A percentile compares a stretch with the other conserved stretches of the same genome.
Conservation (phyloP, 805 yeast genomes). For the Lachancea meyersii region DNA sequence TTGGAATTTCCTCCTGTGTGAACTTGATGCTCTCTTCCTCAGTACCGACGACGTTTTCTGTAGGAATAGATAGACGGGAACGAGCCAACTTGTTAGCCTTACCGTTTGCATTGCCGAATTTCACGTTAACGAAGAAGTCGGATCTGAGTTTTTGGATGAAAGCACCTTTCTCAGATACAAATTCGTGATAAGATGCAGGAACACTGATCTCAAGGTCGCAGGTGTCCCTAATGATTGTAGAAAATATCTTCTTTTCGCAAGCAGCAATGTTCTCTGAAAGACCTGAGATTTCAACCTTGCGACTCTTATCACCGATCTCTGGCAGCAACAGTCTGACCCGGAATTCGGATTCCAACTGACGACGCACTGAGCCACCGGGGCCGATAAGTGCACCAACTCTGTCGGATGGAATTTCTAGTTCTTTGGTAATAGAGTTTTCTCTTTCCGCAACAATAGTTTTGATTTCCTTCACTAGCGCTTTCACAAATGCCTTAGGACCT, state of each 20-base stretch:
- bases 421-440: constrained; percentile 52
- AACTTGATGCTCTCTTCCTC: constrained; percentile 41
- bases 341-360: constrained; percentile 63
- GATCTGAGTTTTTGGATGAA: constrained; percentile 48
- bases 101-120: constrained; percentile 46
- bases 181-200: constrained; percentile 52
- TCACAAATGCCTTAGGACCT: constrained; percentile 74
- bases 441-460: constrained; percentile 55
- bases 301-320: constrained; percentile 43
- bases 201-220: constrained; percentile 47
- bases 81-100: constrained; percentile 47
- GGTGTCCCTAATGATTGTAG: constrained; percentile 54
- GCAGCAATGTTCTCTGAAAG: constrained; percentile 56
- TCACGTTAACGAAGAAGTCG: constrained; percentile 51
- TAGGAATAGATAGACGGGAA: constrained; percentile 40
- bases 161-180: constrained; percentile 62
- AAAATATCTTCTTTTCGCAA: constrained; percentile 53
- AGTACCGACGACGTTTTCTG: constrained; percentile 40
- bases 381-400: constrained; percentile 78
- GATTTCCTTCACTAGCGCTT: constrained; percentile 56
- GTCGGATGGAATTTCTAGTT: constrained; percentile 56
- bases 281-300: constrained; percentile 54
- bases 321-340: constrained; percentile 64
- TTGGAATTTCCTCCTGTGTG: constrained; percentile 37
- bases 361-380: constrained; percentile 69